Evolutionary conservation across 192 early-diverging fungal species (phyloP).

Genomic region (Geranomyces michiganensis): DNA sequence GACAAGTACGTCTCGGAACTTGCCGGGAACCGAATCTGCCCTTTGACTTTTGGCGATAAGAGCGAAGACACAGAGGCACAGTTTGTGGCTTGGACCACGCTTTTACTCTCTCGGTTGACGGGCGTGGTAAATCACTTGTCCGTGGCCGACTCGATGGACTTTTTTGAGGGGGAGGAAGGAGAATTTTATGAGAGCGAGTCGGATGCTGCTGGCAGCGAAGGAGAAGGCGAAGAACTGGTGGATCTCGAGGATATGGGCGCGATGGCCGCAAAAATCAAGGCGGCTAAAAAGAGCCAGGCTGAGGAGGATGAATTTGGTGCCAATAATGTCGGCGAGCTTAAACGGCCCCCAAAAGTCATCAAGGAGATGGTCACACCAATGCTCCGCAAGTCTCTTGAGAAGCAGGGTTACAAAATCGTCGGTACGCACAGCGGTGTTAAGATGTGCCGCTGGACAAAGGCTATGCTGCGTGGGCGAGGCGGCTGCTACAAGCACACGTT

Average conservation of each 20-base stretch:
- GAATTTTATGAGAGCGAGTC: constrained; percentile 51
- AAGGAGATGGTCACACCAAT: constrained; percentile 76
- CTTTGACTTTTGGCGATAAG: constrained; percentile 65
- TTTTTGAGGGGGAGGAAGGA: constrained; percentile 51
- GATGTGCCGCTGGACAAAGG: constrained; percentile 80
- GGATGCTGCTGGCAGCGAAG: constrained; percentile 47
- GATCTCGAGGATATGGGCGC: constrained; percentile 76
- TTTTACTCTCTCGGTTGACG: constrained; percentile 25
- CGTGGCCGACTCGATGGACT: constrained; percentile 32
- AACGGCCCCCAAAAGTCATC: constrained; percentile 38
- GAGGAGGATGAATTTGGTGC: constrained; percentile 56
- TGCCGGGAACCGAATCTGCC: constrained; percentile 64
- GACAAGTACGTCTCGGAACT: constrained; percentile 65
- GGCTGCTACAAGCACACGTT: constrained; percentile 80
- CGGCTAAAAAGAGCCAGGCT: constrained; percentile 49
- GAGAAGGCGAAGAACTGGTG: constrained; percentile 61
- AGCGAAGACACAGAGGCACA: constrained; percentile 47
- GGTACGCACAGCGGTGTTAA: constrained; percentile 75
- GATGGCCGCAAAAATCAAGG: constrained; percentile 64
- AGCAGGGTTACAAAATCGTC: constrained; percentile 76
- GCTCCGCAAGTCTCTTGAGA: constrained; percentile 66
- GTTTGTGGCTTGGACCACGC: constrained; percentile 26
- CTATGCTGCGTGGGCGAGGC: constrained; percentile 68
- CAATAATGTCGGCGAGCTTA: constrained; percentile 30
- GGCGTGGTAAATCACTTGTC: constrained; percentile 29